Percentiles rank a stretch among this genome's conserved stretches.
These are phyloP conservation scores for Collybia nuda DNA, from an alignment of 768 basidiomycete species.

Conservation along the genomic window DNA sequence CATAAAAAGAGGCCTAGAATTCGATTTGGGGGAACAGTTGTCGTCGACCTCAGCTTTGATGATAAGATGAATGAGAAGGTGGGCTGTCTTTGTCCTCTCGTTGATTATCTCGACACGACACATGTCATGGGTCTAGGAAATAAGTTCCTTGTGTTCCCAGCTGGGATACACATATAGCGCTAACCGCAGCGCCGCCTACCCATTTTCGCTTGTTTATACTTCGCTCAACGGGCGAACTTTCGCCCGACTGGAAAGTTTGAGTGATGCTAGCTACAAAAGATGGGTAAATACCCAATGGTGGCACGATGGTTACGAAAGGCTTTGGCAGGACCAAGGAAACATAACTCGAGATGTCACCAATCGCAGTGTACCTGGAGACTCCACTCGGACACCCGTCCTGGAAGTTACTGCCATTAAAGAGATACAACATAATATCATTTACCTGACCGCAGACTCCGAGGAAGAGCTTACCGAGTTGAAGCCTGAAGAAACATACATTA, in stretches of 20 bases:
- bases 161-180: slow-evolving; percentile 89
- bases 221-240: slow-evolving; percentile 74
- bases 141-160: slow-evolving; percentile 86
- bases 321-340: slow-evolving; percentile 47
- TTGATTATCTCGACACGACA: slow-evolving; percentile 10
- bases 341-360: not conserved
- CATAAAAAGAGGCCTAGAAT: slow-evolving; percentile 40
- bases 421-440: slow-evolving; percentile 63
- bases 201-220: slow-evolving; percentile 79
- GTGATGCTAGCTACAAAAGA: slow-evolving; percentile 67
- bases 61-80: slow-evolving; percentile 93
- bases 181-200: slow-evolving; percentile 70
- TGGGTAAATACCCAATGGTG: slow-evolving; percentile 89
- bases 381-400: not conserved
- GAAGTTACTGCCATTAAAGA: not conserved
- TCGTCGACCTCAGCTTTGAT: slow-evolving; percentile 91
- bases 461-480: slow-evolving; percentile 83
- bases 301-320: slow-evolving; percentile 66
- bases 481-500: slow-evolving; percentile 87
- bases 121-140: slow-evolving; percentile 59
- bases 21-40: slow-evolving; percentile 62
- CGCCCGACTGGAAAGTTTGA: slow-evolving; percentile 61
- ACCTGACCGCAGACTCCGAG: slow-evolving; percentile 92
- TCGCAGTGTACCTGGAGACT: no score
- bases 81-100: slow-evolving; percentile 23